phyloP scores from a whole-genome alignment of 2,329 filamentous ascomycete species.

The Ophiosphaerella herpotricha region DNA sequence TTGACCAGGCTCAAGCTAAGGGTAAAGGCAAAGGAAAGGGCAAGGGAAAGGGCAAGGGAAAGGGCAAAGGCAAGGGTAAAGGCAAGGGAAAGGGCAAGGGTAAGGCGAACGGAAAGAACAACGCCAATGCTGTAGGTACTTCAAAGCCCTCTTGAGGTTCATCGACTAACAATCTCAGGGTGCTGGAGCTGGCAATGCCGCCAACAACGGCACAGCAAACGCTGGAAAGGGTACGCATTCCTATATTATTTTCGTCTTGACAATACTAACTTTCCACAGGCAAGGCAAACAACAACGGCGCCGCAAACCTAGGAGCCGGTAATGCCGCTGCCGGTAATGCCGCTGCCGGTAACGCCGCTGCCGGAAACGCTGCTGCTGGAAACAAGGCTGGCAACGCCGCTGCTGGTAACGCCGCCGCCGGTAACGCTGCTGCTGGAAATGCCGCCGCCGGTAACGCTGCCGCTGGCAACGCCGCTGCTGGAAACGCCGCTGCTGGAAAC shows the following conservation, averaged over 20 bases:
- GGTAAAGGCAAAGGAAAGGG: too few relatives aligned
- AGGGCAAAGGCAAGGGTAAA: neutral
- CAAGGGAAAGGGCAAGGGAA: too few relatives aligned
- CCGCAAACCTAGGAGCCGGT: neutral
- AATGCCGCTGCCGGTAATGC: neutral
- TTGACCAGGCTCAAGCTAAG: too few relatives aligned
- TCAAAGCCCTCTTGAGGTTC: neutral
- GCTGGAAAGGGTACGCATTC: neutral
- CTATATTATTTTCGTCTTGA: too few relatives aligned
- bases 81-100: slow-evolving; percentile 13
- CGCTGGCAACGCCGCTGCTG: neutral
- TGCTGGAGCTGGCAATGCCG: slow-evolving; percentile 1
- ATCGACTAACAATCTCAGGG: too few relatives aligned
- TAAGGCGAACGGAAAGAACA: slow-evolving; percentile 4
- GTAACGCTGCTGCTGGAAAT: slow-evolving; percentile 4
- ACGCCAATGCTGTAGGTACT: slow-evolving; percentile 5
- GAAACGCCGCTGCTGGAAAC: neutral
- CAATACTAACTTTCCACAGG: too few relatives aligned
- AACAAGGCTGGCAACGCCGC: slow-evolving; percentile 1
- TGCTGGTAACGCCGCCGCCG: slow-evolving; percentile 1
- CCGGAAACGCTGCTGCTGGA: neutral
- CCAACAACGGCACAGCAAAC: neutral
- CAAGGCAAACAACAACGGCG: neutral
- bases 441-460: slow-evolving; percentile 1
- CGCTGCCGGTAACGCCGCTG: slow-evolving; percentile 1